Evolutionary conservation across 2,329 filamentous ascomycete genomes (phyloP).

Genomic region (Calonectria leucothoes): DNA sequence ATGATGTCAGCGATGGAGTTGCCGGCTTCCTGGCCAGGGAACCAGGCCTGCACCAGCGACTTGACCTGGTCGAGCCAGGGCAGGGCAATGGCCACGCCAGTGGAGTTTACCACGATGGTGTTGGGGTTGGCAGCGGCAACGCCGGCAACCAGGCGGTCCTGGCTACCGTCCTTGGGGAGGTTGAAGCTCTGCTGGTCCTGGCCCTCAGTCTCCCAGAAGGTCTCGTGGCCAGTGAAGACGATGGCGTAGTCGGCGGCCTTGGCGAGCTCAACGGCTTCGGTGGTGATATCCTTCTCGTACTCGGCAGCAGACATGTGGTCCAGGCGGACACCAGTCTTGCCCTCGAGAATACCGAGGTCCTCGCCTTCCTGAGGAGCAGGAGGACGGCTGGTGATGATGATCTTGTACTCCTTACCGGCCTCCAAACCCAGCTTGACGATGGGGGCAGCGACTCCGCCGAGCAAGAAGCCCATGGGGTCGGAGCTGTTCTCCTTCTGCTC

Average conservation of each 20-base stretch:
- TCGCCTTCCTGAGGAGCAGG: constrained; percentile 3
- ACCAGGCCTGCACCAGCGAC: constrained; percentile 73
- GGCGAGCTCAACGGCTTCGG: constrained; percentile 17
- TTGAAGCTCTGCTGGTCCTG: constrained; percentile 23
- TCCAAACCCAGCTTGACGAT: constrained; percentile 62
- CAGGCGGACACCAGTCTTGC: constrained; percentile 18
- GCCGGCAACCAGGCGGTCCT: constrained; percentile 65
- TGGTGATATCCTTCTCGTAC: constrained; percentile 13
- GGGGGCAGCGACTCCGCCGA: constrained; percentile 35
- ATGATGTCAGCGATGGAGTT: constrained; percentile 75
- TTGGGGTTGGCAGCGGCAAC: constrained; percentile 67
- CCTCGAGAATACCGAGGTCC: constrained; percentile 24
- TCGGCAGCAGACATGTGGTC: constrained; percentile 14
- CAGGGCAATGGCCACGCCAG: constrained; percentile 69
- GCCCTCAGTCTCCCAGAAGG: constrained; percentile 27
- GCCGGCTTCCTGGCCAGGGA: constrained; percentile 74
- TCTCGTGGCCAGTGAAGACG: constrained; percentile 24
- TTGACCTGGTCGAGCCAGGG: constrained; percentile 65
- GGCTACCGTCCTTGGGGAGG: constrained; percentile 39
- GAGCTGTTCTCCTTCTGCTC: constrained; percentile 40
- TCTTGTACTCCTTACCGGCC: constrained; percentile 14
- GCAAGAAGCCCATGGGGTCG: constrained; percentile 46
- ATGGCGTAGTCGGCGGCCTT: constrained; percentile 19
- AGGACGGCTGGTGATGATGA: constrained; percentile 5
- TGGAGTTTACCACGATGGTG: constrained; percentile 70